Conservation (phyloP, 2,329 filamentous ascomycete genomes). For the Botryotinia convoluta region DNA sequence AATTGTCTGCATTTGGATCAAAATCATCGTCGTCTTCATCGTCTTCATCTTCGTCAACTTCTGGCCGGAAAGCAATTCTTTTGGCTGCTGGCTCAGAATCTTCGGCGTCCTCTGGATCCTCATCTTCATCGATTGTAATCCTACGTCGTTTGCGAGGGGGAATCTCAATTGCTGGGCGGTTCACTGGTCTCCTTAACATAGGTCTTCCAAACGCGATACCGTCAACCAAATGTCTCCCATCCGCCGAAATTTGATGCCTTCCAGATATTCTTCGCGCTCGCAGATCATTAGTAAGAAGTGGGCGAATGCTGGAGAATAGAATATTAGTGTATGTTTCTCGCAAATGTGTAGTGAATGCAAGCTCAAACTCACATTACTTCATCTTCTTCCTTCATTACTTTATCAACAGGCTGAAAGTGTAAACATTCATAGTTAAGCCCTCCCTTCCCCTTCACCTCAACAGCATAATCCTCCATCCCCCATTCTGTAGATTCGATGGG, state of each 20-base stretch:
- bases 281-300: constrained; percentile 72
- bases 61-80: constrained; percentile 25
- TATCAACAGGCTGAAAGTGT: constrained; percentile 73
- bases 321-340: constrained; percentile 15
- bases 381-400: constrained; percentile 77
- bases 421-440: constrained; percentile 77
- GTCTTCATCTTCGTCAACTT: constrained; percentile 19
- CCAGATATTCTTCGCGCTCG: constrained; percentile 70
- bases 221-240: constrained; percentile 80
- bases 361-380: constrained; percentile 65
- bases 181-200: constrained; percentile 56
- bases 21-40: constrained; percentile 30
- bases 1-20: constrained; percentile 30
- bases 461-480: constrained; percentile 86
- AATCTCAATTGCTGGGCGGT: constrained; percentile 66
- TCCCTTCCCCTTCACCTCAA: constrained; percentile 61
- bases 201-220: constrained; percentile 80
- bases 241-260: constrained; percentile 73
- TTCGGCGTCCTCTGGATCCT: constrained; percentile 39
- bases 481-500: constrained; percentile 78
- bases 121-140: constrained; percentile 44
- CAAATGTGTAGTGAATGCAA: neutral
- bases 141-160: constrained; percentile 70
- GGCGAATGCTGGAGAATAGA: constrained; percentile 61
- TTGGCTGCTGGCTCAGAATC: constrained; percentile 28